A percentile compares a stretch with the other conserved stretches of the same genome.
Evolutionary conservation across 768 basidiomycete species (phyloP).

Genomic region (Auricularia sp.): DNA sequence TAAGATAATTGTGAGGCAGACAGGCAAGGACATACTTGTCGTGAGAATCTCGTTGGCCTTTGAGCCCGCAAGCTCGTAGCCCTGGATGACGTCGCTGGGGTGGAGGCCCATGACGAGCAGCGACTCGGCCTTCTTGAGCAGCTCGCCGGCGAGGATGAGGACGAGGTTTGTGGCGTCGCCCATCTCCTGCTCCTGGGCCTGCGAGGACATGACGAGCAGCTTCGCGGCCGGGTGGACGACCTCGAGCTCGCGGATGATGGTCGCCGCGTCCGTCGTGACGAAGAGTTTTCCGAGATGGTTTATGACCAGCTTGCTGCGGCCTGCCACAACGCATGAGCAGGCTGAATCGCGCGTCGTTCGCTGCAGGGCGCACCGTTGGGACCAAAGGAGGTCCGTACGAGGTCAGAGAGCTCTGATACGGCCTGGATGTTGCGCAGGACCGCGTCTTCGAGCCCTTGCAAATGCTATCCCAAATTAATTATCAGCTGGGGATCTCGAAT

Average conservation of each 20-base stretch:
- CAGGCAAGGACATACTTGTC: not conserved
- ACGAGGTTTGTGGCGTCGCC: slow-evolving; percentile 96
- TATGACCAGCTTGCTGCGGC: slow-evolving; percentile 94
- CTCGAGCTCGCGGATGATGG: slow-evolving; percentile 95
- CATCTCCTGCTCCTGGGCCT: slow-evolving; percentile 93
- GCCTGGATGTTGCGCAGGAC: slow-evolving; percentile 93
- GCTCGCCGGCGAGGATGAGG: slow-evolving; percentile 88
- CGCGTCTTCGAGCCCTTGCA: slow-evolving; percentile 92
- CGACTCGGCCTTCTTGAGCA: slow-evolving; percentile 86
- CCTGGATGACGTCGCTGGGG: slow-evolving; percentile 89
- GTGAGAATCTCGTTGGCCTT: slow-evolving; percentile 37
- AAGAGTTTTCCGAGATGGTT: slow-evolving; percentile 94
- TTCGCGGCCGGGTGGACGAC: slow-evolving; percentile 98
- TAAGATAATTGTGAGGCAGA: not conserved
- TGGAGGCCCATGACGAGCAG: slow-evolving; percentile 94
- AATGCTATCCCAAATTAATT: slow-evolving; percentile 35
- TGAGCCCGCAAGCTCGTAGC: slow-evolving; percentile 82
- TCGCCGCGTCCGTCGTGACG: slow-evolving; percentile 97
- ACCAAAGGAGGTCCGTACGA: slow-evolving; percentile 92
- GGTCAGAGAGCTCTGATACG: slow-evolving; percentile 87
- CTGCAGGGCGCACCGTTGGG: slow-evolving; percentile 63
- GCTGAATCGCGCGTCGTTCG: too few relatives aligned
- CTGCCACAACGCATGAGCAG: slow-evolving; percentile 26
- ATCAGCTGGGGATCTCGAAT: too few relatives aligned
- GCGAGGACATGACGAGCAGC: slow-evolving; percentile 96